A percentile compares a stretch with the other conserved stretches of the same genome.
phyloP scores from a whole-genome alignment of 1,284 basidiomycete species.

The Paramarasmius palmivorus region DNA sequence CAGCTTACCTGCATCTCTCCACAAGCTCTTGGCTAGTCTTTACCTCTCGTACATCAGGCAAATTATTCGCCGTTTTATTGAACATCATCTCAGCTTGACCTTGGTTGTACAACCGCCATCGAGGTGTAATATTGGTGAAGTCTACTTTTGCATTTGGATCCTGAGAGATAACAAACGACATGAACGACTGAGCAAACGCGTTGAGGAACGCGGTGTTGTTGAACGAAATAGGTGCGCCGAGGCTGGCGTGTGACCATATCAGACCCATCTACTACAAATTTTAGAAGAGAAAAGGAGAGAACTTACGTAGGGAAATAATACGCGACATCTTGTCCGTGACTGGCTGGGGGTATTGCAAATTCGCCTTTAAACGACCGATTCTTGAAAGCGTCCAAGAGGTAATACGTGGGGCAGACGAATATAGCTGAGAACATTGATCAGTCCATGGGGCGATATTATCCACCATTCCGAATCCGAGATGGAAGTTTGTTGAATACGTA shows the following conservation, averaged over 20 bases:
- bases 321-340: constrained; percentile 20
- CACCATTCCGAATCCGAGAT: no score
- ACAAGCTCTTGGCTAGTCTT: constrained; percentile 4
- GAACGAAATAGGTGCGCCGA: not conserved
- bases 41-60: constrained; percentile 7
- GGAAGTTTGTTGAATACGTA: not conserved
- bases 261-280: no score
- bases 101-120: constrained; percentile 7
- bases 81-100: constrained; percentile 17
- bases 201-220: constrained; percentile 16
- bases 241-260: no score
- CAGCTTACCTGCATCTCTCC: constrained; percentile 15
- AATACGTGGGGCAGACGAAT: constrained; percentile 22
- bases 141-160: constrained; percentile 17
- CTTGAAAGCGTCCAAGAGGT: constrained; percentile 14
- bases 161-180: constrained; percentile 16
- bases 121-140: constrained; percentile 12
- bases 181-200: constrained; percentile 19
- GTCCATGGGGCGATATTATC: no score
- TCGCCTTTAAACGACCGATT: constrained; percentile 17
- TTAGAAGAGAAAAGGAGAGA: not conserved
- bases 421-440: constrained; percentile 16
- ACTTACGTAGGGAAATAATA: constrained; percentile 22
- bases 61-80: constrained; percentile 10
- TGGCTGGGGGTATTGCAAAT: constrained; percentile 25